Conservation (phyloP, 441 rosid genomes). For the Populus hybrid region DNA sequence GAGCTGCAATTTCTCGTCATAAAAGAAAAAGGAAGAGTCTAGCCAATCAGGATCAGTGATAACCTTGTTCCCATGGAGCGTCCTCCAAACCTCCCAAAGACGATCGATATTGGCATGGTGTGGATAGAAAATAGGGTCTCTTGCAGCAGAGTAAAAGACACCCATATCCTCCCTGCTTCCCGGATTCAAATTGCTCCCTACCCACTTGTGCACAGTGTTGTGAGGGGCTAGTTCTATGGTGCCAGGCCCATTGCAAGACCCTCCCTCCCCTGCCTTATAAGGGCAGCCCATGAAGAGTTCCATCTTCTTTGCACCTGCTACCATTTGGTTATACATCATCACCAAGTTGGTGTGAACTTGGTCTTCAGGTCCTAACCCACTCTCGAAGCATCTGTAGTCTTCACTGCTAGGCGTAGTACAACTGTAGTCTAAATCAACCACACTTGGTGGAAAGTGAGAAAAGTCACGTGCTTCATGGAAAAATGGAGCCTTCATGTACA, state of each 20-base stretch:
- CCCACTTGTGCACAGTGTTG: neutral
- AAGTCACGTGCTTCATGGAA: neutral
- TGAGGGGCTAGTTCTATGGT: neutral
- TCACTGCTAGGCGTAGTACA: neutral
- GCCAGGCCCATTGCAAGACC: neutral
- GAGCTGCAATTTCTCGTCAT: neutral
- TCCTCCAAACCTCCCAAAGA: neutral
- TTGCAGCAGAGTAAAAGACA: neutral
- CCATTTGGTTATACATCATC: neutral
- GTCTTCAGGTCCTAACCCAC: neutral
- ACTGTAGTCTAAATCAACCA: neutral
- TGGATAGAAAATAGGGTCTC: neutral
- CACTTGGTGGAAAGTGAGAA: neutral
- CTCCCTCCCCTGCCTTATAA: neutral
- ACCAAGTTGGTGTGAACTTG: neutral
- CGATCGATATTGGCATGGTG: neutral
- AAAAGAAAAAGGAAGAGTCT: neutral
- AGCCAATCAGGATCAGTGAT: neutral
- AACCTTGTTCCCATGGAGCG: neutral
- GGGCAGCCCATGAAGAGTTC: neutral
- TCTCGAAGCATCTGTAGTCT: neutral
- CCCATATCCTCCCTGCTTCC: neutral
- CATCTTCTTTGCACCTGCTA: neutral
- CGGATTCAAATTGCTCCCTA: neutral
- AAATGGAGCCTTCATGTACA: neutral